phyloP scores from a whole-genome alignment of 2,329 filamentous ascomycete species.

The Zopfia rhizophila region DNA sequence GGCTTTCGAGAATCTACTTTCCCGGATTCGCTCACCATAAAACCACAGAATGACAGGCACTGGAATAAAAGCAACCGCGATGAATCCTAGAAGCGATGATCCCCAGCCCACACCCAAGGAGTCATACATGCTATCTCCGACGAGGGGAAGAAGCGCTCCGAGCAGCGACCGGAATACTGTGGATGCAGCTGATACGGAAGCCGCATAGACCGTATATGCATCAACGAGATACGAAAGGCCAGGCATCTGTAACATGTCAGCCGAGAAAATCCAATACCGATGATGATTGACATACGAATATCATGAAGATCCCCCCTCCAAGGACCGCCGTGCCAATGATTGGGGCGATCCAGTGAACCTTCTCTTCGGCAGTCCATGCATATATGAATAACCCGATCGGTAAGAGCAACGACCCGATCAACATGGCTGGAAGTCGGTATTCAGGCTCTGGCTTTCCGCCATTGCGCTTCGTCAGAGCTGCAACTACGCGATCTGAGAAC shows the following conservation, averaged over 20 bases:
- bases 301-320: constrained; percentile 49
- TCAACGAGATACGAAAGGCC: constrained; percentile 39
- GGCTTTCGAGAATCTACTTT: too few relatives aligned
- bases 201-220: constrained; percentile 43
- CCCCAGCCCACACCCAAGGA: constrained; percentile 39
- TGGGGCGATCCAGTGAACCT: constrained; percentile 68
- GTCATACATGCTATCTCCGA: constrained; percentile 37
- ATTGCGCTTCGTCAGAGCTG: background rate
- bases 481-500: background rate
- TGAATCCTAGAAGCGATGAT: constrained; percentile 33
- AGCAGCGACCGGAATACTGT: constrained; percentile 38
- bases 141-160: constrained; percentile 44
- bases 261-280: too few relatives aligned
- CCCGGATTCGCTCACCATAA: constrained; percentile 28
- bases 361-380: constrained; percentile 66
- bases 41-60: constrained; percentile 24
- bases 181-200: constrained; percentile 43
- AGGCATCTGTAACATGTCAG: constrained; percentile 31
- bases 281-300: too few relatives aligned
- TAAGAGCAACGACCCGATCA: background rate
- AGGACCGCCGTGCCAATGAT: constrained; percentile 63
- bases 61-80: constrained; percentile 28
- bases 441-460: constrained; percentile 5
- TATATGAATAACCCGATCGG: constrained; percentile 61
- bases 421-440: background rate